Percentiles rank a stretch among this genome's conserved stretches.
phyloP scores from a whole-genome alignment of 345 rosid species.

The Hibiscus tridactylites region DNA sequence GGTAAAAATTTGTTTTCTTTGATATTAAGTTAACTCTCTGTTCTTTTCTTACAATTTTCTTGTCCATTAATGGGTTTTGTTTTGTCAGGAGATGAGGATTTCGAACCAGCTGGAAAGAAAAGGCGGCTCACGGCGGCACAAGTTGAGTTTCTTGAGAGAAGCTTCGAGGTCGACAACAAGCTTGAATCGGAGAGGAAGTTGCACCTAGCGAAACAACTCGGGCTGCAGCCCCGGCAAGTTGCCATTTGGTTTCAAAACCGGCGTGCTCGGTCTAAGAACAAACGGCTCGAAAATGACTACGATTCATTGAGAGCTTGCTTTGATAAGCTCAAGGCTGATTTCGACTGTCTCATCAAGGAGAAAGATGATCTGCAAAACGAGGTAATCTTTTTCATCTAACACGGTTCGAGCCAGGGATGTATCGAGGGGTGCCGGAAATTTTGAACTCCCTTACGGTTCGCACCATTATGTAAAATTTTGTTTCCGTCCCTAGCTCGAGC shows the following conservation, averaged over 20 bases:
- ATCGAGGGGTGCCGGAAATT: no score
- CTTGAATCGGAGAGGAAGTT: conserved; percentile 71
- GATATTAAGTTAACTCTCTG: background rate
- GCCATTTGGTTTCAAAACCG: conserved; percentile 84
- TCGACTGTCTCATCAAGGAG: conserved; percentile 40
- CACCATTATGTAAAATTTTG: no score
- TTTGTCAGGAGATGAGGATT: conserved; percentile 29
- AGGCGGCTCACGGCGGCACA: conserved; percentile 53
- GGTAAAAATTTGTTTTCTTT: conserved; percentile 26
- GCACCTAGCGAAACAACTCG: conserved; percentile 60
- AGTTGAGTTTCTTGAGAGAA: conserved; percentile 58
- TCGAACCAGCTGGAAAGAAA: conserved; percentile 39
- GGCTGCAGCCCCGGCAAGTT: conserved; percentile 72
- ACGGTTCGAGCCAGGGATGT: no score
- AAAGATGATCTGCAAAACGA: conserved; percentile 37
- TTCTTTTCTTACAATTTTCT: conserved; percentile 1
- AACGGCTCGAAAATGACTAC: conserved; percentile 57
- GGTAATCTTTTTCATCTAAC: conserved; percentile 26
- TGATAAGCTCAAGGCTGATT: conserved; percentile 51
- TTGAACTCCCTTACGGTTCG: no score
- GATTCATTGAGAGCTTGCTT: conserved; percentile 40
- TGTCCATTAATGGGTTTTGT: background rate
- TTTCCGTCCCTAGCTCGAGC: no score
- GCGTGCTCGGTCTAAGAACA: conserved; percentile 64
- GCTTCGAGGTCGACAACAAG: conserved; percentile 57